Evolutionary conservation across 2,329 filamentous ascomycete genomes (phyloP), one percentile per base, ranked within the genome.

Genomic region (Dothideomycetes sp.): DNA sequence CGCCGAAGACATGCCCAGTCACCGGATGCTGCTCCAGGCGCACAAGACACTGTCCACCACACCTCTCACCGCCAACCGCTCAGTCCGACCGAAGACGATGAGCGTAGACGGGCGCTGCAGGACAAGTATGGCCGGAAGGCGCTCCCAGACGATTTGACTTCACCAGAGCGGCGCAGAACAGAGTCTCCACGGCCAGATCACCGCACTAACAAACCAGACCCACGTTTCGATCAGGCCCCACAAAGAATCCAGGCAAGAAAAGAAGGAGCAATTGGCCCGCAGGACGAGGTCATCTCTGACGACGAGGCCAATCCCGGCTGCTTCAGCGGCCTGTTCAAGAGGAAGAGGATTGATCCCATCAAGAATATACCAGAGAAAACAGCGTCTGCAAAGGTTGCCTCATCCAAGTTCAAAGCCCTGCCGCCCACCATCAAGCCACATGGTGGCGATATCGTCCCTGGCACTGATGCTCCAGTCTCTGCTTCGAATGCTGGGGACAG

Each of bases 401-500:
- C 17, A 5, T 19, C 11, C 5, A 30, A 36, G 3, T 11, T 12
- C 29, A 45, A 49, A 7, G 50, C 46, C 11, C n/a, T n/a, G n/a
- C 45, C 47, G n/a, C 29, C 57, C 11, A 57, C 54, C 1, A 68
- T 66, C 42, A 56, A 53, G 40, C 57, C 60, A n/a, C 64, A 64
- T 14, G 66, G 65, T 4, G 64, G 65, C 33, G 66, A 64, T 11
- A 57, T 63, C 24, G 62, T 73, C 2, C 68, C 74, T 17, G 70
- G 72, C 37, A 79, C 71, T 32, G 85, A 93, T 64, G 84, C 84
- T 16, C 87, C 87, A 1, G 68, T 80, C 8, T 87, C 85, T 39
- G 84, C 84, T 11, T 80, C 82, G 43, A 93, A 93, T 62, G 75
- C 81, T 45, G 81, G 79, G 34, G 83, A 88, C 54, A 71, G 86